Evolutionary conservation across 2,329 filamentous ascomycete species (phyloP), one percentile per base, ranked within the genome.

Genomic region (Colletotrichum endophyticum): DNA sequence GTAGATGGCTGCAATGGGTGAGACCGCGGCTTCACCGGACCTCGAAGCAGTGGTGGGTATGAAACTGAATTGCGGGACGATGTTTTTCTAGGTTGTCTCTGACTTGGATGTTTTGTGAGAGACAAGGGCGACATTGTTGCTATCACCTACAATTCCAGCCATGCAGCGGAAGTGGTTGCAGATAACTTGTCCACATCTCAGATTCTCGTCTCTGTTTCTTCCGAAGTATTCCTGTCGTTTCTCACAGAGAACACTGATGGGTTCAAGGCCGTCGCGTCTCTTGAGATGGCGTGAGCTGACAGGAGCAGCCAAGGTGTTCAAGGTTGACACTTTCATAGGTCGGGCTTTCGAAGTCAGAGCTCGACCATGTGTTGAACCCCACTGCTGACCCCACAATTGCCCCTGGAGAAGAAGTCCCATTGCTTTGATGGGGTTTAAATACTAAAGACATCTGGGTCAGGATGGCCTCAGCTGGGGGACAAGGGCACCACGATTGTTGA

Each of bases 41-140:
- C 16, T 39, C 8, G 8, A 11, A 11, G 39, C 5, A 16, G 39
- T 44, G 19, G 0, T 0, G 19, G 8, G 8, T n/a, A n/a, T 11
- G 1, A n/a, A 44, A 6, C 19, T 3, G 5, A n/a, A 19, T n/a
- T 3, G 39, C 1, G 0, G 8, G 16, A n/a, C n/a, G 5, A 44
- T 44, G 5, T 0, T 6, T 44, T n/a, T 44, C 39, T 11, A 4
- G 1, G 8, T 6, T n/a, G 36, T 34, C 12, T 34, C 1, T 15
- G 0, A 34, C 32, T 34, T 12, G 12, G 5, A 15, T 15, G 32
- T 12, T 34, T 6, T 34, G 6, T 15, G 12, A 6, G 32, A 34
- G 13, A 6, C 32, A 34, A 12, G 32, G 32, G 6, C 32, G 2
- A 34, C 32, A 34, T 15, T 7, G 6, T 15, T 34, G 6, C 19